A percentile compares a stretch with the other conserved stretches of the same genome.
Evolutionary conservation across 768 basidiomycete species (phyloP).

Genomic region (Trametes elegans): DNA sequence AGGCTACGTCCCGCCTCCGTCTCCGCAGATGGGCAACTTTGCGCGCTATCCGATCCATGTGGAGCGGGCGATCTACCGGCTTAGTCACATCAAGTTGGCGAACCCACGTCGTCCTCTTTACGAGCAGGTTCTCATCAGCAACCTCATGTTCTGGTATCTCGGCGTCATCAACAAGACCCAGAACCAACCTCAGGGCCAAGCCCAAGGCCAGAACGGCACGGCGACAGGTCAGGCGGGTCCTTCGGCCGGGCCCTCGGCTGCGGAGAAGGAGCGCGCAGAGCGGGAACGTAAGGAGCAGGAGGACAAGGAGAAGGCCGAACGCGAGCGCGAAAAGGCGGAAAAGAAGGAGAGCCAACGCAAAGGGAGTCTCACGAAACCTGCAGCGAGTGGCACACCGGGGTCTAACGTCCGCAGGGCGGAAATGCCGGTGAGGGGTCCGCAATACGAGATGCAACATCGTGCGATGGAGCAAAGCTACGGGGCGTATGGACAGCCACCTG

Average conservation of each 20-base stretch:
- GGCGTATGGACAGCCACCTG: constrained; percentile 18
- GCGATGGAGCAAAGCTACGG: constrained; percentile 89
- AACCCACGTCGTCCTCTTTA: constrained; percentile 95
- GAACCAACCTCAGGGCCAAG: constrained; percentile 17
- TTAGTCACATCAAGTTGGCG: constrained; percentile 98
- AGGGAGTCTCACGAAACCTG: constrained; percentile 66
- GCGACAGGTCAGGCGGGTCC: constrained; percentile 14
- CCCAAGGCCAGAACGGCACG: constrained; percentile 32
- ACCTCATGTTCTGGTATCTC: constrained; percentile 99
- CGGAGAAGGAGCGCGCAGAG: constrained; percentile 33
- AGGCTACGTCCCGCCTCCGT: constrained; percentile 55
- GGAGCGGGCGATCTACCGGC: constrained; percentile 93
- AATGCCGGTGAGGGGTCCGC: constrained; percentile 83
- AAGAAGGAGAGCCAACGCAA: constrained; percentile 41
- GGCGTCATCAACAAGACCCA: constrained; percentile 93
- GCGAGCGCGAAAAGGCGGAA: constrained; percentile 42
- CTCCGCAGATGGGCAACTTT: constrained; percentile 53
- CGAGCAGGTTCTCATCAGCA: constrained; percentile 92
- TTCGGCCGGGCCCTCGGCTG: constrained; percentile 25
- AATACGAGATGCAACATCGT: constrained; percentile 92
- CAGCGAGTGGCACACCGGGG: constrained; percentile 43
- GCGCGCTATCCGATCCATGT: constrained; percentile 97
- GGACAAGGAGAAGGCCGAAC: constrained; percentile 37
- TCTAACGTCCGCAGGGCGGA: constrained; percentile 67
- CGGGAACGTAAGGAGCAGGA: constrained; percentile 39